Evolutionary conservation across 1,139 yeast genomes (phyloP).

Genomic region (Candida pseudoviswanathii): DNA sequence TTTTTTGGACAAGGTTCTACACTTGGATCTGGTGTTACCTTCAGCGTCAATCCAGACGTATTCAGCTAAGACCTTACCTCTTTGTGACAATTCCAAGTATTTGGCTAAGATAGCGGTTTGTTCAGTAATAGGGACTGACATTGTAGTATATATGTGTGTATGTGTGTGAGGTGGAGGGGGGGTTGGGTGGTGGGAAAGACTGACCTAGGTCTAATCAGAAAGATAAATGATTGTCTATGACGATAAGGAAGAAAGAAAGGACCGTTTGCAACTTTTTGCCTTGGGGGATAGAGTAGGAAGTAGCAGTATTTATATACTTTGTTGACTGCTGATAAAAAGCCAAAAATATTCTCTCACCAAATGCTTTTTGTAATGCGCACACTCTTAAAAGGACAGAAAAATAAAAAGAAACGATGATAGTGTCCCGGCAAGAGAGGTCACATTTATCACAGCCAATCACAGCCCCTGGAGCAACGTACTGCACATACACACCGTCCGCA

Average conservation of each 20-base stretch:
- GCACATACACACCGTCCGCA: neutral
- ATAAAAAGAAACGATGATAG: conserved; percentile 1
- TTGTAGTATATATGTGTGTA: conserved; percentile 10
- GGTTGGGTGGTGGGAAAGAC: neutral
- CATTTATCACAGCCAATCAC: conserved; percentile 12
- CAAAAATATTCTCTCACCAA: neutral
- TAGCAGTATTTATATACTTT: conserved; percentile 1
- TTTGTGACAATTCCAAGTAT: conserved; percentile 82
- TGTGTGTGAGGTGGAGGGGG: too few species aligned
- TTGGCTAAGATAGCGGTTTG: conserved; percentile 78
- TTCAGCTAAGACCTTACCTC: conserved; percentile 88
- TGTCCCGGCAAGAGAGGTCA: conserved; percentile 3
- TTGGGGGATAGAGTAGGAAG: too few species aligned
- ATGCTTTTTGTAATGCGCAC: conserved; percentile 5
- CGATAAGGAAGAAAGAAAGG: conserved; percentile 3
- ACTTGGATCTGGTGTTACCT: conserved; percentile 91
- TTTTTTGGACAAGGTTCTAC: conserved; percentile 75
- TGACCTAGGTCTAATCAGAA: conserved; percentile 5
- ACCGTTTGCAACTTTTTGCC: neutral
- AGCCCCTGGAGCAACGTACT: conserved; percentile 5
- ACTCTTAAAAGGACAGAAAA: neutral
- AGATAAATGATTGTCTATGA: conserved; percentile 3
- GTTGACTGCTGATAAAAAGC: neutral
- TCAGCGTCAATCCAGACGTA: conserved; percentile 97
- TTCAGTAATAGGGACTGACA: conserved; percentile 56